These are phyloP conservation scores for Nannochloropsis salina DNA, from an alignment of 108 stramenopile species.

Conservation along the genomic window DNA sequence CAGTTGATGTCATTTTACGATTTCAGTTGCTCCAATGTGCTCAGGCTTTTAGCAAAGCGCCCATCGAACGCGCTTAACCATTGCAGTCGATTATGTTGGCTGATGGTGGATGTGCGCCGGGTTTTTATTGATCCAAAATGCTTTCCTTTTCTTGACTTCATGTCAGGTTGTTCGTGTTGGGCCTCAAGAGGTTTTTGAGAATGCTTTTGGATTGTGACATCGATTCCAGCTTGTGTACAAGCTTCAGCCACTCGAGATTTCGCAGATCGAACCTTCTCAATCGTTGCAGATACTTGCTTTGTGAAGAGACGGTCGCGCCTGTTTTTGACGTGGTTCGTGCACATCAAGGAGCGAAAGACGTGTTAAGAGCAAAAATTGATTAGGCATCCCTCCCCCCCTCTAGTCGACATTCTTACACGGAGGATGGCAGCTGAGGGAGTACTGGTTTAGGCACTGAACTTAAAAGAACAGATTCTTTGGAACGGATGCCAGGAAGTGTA, in stretches of 20 bases:
- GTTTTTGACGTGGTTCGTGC: background rate
- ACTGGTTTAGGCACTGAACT: background rate
- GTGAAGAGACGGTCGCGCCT: background rate
- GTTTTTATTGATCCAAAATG: background rate
- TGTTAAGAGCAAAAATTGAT: too few relatives aligned
- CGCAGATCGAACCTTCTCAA: background rate
- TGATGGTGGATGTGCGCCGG: background rate
- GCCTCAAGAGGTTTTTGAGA: too few relatives aligned
- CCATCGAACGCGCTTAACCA: slow-evolving; percentile 19
- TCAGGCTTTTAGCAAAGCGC: background rate
- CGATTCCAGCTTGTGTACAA: background rate
- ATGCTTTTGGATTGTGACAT: background rate
- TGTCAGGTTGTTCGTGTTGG: background rate
- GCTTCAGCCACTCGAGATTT: background rate
- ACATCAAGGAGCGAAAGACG: background rate
- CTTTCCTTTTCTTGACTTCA: background rate
- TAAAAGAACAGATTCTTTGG: too few relatives aligned
- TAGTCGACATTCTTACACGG: background rate
- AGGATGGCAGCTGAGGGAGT: background rate
- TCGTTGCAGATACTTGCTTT: background rate
- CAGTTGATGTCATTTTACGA: background rate
- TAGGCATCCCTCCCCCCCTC: too few relatives aligned
- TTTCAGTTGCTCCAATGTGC: background rate
- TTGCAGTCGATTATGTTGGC: background rate
- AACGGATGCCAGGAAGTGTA: too few relatives aligned